A percentile compares a stretch with the other conserved stretches of the same genome.
Conservation (phyloP, 116 monocot genomes). For the Posidonia oceanica region DNA sequence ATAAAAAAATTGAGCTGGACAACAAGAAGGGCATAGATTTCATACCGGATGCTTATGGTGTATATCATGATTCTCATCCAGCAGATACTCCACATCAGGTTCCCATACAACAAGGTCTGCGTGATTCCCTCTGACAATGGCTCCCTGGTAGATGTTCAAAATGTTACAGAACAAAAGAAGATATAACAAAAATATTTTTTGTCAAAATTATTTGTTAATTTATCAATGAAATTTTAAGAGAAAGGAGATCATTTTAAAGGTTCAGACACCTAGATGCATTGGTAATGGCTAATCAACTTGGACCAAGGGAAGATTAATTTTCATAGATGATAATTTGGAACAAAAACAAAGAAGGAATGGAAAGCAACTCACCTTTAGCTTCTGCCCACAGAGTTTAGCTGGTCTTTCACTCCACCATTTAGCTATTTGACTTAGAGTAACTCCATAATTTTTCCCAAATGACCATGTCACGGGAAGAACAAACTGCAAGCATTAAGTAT, state of each 20-base stretch:
- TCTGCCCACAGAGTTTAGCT: slow-evolving; percentile 70
- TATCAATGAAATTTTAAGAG: too few species aligned
- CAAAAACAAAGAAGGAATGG: not conserved
- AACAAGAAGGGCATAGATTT: not conserved
- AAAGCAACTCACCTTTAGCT: slow-evolving; percentile 41
- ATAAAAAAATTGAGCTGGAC: not conserved
- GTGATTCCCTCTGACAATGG: slow-evolving; percentile 51
- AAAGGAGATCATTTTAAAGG: too few species aligned
- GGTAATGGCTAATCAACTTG: too few species aligned
- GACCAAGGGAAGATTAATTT: not conserved
- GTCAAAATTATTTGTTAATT: too few species aligned
- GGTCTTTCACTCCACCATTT: slow-evolving; percentile 91
- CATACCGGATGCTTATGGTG: slow-evolving; percentile 69
- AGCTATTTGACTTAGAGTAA: slow-evolving; percentile 64
- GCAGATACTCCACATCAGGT: slow-evolving; percentile 70
- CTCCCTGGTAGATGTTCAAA: slow-evolving; percentile 39
- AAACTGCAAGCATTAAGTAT: slow-evolving; percentile 43
- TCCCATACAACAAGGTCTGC: slow-evolving; percentile 93
- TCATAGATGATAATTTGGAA: not conserved
- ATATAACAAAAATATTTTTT: too few species aligned
- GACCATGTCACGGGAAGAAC: slow-evolving; percentile 94
- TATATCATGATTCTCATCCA: slow-evolving; percentile 40
- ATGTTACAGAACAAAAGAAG: not conserved
- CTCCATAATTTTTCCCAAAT: slow-evolving; percentile 51
- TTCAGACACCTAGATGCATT: too few species aligned